Evolutionary conservation across 2,329 filamentous ascomycete genomes (phyloP).

Genomic region (Juglanconis sp.): DNA sequence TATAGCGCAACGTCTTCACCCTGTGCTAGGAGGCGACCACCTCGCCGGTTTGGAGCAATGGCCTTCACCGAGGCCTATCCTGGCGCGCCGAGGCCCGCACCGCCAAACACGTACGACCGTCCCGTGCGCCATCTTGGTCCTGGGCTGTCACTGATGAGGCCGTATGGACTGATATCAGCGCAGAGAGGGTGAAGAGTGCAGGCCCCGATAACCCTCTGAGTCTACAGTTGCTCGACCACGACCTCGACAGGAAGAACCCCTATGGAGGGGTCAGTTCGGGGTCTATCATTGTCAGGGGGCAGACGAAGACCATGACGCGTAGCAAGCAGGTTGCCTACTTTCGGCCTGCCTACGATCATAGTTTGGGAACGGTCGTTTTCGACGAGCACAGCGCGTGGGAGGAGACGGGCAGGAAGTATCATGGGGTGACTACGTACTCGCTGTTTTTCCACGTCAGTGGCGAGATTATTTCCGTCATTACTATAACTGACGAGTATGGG

Average conservation of each 20-base stretch:
- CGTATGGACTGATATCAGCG: background rate
- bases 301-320: background rate
- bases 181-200: background rate
- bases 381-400: background rate
- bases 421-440: background rate
- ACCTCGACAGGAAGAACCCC: background rate
- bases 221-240: background rate
- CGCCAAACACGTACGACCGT: background rate
- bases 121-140: background rate
- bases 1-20: background rate
- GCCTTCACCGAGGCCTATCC: background rate
- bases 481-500: background rate
- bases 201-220: background rate
- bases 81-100: background rate
- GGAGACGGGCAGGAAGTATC: background rate
- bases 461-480: background rate
- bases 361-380: background rate
- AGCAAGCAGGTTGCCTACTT: background rate
- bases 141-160: constrained; percentile 1
- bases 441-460: background rate
- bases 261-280: background rate
- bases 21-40: background rate
- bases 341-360: background rate
- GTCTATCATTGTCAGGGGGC: background rate
- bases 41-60: constrained; percentile 1